Evolutionary conservation across 371 early-diverging fungal genomes (phyloP), one percentile per base, ranked within the genome.

Genomic region (Mucor saturninus): DNA sequence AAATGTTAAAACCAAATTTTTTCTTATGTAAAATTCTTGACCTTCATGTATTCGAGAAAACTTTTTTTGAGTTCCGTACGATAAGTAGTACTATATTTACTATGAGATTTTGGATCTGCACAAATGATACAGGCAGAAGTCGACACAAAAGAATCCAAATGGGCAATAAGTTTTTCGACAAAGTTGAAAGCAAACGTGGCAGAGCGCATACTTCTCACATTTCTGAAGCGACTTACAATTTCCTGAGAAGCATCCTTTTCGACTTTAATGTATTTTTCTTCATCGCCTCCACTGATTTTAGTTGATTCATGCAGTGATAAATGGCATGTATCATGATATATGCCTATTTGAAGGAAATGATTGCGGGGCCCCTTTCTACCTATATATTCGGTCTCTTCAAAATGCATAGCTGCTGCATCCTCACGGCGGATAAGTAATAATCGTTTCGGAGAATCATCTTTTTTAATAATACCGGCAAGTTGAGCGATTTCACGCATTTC

Each of bases 401-500:
- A 43, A 35, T 56, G 31, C 28, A 62, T 32, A 3, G 63, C 63
- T 11, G 56, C 30, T 3, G 63, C 63, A 49, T 56, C 49, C 0
- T 62, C 56, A 7, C 63, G 63, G 5, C 39, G 38, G 13, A 62
- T 49, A 5, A 62, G 30, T 5, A 55, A 30, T 2, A 62, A 50
- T 3, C 50, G 54, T 5, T 56, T 40, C 2, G 29, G 13, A 5
- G 40, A 37, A 26, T 62, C 56, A 15, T 39, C 26, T 21, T 10
- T 42, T 0, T 7, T 7, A 1, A 62, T 32, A 1, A 55, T 1
- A 2, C 40, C 56, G 4, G 49, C 55, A 5, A 37, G 5, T 11
- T 49, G 13, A 31, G 63, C 62, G 28, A 56, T 50, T 40, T 32
- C 6, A 9, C 63, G 56, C 56, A 62, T 56, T 4, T 56, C 43